Conservation (phyloP, 495 filamentous ascomycete species). For the Penicillium cataractarum region DNA sequence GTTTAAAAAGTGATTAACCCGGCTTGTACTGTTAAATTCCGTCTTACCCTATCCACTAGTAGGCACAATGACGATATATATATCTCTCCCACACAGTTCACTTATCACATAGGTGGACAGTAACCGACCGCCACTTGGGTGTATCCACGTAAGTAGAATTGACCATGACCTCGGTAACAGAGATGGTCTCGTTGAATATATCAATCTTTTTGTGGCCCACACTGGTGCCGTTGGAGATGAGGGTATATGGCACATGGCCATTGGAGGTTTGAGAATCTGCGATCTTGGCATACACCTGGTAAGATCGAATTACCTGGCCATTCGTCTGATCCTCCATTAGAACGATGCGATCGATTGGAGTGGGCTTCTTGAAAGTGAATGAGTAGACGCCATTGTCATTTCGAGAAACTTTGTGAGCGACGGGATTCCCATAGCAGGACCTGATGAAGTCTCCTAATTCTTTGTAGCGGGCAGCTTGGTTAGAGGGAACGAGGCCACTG, state of each 20-base stretch:
- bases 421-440: not conserved
- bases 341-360: not conserved
- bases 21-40: no score
- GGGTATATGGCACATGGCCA: not conserved
- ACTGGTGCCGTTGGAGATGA: not conserved
- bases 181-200: not conserved
- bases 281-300: not conserved
- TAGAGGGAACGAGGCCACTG: not conserved
- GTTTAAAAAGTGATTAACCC: no score
- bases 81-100: not conserved
- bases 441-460: not conserved
- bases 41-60: not conserved
- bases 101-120: not conserved
- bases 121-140: not conserved
- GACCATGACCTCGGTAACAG: not conserved
- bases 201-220: not conserved
- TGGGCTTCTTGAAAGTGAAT: not conserved
- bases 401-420: not conserved
- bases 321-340: not conserved
- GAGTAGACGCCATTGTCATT: not conserved
- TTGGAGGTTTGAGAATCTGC: not conserved
- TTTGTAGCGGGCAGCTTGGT: not conserved
- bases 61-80: not conserved
- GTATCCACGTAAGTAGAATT: not conserved
- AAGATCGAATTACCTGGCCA: not conserved